Conservation (phyloP, 441 rosid species). For the Populus hybrid region DNA sequence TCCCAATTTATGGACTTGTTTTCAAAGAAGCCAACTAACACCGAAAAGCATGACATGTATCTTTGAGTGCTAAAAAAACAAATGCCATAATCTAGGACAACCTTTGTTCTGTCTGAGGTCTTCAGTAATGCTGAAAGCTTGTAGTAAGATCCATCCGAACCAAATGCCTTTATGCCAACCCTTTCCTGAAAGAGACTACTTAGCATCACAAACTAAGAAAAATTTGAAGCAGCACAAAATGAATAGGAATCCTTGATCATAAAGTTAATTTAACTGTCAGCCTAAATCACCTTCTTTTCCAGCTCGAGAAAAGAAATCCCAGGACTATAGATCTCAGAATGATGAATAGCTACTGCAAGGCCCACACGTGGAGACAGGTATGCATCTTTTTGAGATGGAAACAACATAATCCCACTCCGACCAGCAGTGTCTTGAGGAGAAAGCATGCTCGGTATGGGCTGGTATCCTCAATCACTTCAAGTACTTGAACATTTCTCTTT, state of each 20-base stretch:
- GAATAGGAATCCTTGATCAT: not conserved
- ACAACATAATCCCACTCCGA: constrained; percentile 62
- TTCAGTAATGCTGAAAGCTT: constrained; percentile 84
- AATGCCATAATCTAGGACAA: constrained; percentile 28
- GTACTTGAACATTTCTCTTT: constrained; percentile 69
- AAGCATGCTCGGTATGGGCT: constrained; percentile 96
- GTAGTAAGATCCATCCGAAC: constrained; percentile 81
- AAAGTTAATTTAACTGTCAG: not conserved
- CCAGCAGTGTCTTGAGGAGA: constrained; percentile 92
- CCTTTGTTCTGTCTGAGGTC: constrained; percentile 99
- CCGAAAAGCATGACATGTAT: not conserved
- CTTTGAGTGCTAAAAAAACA: constrained; percentile 1
- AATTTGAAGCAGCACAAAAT: constrained; percentile 20
- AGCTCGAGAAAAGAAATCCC: constrained; percentile 97
- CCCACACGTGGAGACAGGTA: constrained; percentile 76
- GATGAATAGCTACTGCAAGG: constrained; percentile 76
- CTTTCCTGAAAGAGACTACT: constrained; percentile 67
- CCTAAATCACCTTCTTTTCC: constrained; percentile 82
- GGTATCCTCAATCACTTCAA: constrained; percentile 88
- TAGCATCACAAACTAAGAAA: constrained; percentile 9
- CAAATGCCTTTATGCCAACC: constrained; percentile 79
- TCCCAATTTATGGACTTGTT: not conserved
- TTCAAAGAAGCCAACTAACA: not conserved
- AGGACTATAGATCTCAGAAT: constrained; percentile 81
- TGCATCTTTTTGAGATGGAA: constrained; percentile 84